Evolutionary conservation across 2,329 filamentous ascomycete genomes (phyloP).

Genomic region (Escovopsis sp.): DNA sequence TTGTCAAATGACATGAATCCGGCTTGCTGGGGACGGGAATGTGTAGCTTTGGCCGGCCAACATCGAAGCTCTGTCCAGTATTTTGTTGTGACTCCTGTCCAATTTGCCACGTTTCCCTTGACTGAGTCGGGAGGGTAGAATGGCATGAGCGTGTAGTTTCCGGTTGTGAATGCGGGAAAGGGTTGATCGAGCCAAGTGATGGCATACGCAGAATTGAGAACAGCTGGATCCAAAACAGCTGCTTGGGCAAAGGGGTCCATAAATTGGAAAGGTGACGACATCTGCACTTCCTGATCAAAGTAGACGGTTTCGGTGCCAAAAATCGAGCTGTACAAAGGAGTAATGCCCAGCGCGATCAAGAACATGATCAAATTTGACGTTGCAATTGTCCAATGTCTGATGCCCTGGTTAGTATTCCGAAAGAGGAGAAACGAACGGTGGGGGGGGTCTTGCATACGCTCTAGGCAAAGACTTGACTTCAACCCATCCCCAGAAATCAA

Average conservation of each 20-base stretch:
- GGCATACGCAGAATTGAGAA: constrained; percentile 30
- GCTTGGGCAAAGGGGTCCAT: constrained; percentile 12
- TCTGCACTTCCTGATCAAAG: neutral
- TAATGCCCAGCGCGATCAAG: constrained; percentile 38
- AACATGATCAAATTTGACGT: constrained; percentile 32
- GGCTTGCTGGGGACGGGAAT: neutral
- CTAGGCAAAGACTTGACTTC: constrained; percentile 16
- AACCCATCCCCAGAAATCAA: constrained; percentile 19
- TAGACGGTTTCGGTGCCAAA: constrained; percentile 26
- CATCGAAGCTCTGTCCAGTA: constrained; percentile 24
- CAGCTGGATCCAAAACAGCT: constrained; percentile 15
- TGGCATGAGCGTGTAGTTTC: constrained; percentile 27
- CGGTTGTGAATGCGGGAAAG: constrained; percentile 27
- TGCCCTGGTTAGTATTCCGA: too few relatives aligned
- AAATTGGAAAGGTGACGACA: constrained; percentile 7
- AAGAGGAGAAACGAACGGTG: too few relatives aligned
- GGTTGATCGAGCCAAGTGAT: constrained; percentile 32
- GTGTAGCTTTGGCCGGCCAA: constrained; percentile 14
- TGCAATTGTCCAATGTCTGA: too few relatives aligned
- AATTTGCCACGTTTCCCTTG: constrained; percentile 8
- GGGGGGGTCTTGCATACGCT: constrained; percentile 11
- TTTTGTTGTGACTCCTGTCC: constrained; percentile 15
- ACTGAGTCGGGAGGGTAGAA: constrained; percentile 17
- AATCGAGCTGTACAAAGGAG: constrained; percentile 39
- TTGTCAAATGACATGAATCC: neutral